phyloP scores from a whole-genome alignment of 495 filamentous ascomycete genomes.

The Penicillium desertorum region DNA sequence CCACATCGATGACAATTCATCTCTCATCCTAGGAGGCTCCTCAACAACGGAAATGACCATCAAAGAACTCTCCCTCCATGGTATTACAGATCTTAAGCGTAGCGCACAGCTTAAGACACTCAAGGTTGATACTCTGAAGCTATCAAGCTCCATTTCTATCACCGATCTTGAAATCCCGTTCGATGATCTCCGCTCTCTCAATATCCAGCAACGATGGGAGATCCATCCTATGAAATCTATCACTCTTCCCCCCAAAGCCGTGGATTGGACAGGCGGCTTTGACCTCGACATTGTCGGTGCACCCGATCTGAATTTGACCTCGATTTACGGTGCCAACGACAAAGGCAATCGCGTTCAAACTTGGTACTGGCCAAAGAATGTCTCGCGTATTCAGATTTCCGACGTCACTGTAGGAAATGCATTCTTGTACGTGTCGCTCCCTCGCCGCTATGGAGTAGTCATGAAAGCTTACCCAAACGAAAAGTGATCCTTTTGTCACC shows the following conservation, averaged over 20 bases:
- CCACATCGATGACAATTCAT: neutral
- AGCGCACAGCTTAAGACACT: neutral
- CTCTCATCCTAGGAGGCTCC: conserved; percentile 7
- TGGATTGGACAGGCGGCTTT: conserved; percentile 12
- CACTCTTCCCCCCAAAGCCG: conserved; percentile 9
- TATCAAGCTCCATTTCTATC: neutral
- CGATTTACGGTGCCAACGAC: conserved; percentile 1
- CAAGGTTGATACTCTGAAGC: neutral
- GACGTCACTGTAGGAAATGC: neutral
- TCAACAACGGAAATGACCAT: conserved; percentile 6
- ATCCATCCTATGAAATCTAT: neutral
- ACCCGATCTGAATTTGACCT: conserved; percentile 4
- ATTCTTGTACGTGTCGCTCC: conserved; percentile 7
- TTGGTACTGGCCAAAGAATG: conserved; percentile 17
- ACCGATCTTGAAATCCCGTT: neutral
- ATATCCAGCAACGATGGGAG: neutral
- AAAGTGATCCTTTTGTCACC: conserved; percentile 11
- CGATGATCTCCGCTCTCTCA: conserved; percentile 3
- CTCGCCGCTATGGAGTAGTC: neutral
- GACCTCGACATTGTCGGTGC: neutral
- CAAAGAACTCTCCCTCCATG: neutral
- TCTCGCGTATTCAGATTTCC: neutral
- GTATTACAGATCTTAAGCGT: conserved; percentile 3
- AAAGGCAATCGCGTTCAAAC: conserved; percentile 5
- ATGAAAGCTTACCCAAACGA: neutral